Evolutionary conservation across 352 stramenopile species (phyloP), one percentile per base, ranked within the genome.

Genomic region (Phytopythium ostracodes): DNA sequence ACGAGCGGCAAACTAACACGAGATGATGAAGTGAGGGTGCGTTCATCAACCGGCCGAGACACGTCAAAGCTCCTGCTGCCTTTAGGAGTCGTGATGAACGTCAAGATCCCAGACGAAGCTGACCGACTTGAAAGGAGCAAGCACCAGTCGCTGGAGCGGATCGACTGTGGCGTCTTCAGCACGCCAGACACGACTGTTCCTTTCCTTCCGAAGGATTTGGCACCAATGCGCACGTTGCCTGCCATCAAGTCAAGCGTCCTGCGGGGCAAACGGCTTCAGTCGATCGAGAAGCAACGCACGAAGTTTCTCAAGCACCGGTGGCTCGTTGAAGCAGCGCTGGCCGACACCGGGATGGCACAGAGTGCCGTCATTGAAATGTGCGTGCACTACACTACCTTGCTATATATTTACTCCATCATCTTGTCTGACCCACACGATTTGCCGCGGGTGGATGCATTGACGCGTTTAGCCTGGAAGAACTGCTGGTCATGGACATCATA

Each of bases 301-400:
- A 76, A 83, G 46, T 90, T 88, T 52, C 43, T 75, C 31, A 76
- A 78, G 25, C 75, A 90, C 53, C 75, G 79, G 20, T 66, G 64
- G 40, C 65, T 90, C 29, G 81, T 78, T 2, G 81, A 90, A 49
- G 68, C 81, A 25, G 87, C 81, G 4, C 56, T 90, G 4, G 63
- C 76, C 29, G 71, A 78, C 9, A 82, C 79, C 2, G 79, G 79
- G 20, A 84, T 88, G 76, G 43, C 80, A 36, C 81, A 90, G 62
- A 73, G 56, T 38, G 70, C 67, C 6, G 71, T 90, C 24, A 81
- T 90, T 53, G 81, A 90, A 65, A 79, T 88, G 81, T 87, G 58
- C 54, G 77, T 79, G 2, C 31, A 33, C n/a, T 47, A 25, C 31
- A 33, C n/a, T 47, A 25, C 1, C 24, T 56, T 7, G n/a, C 3